These are phyloP conservation scores for Colletotrichum sojae DNA, from an alignment of 2,329 filamentous ascomycete genomes.

Conservation along the genomic window DNA sequence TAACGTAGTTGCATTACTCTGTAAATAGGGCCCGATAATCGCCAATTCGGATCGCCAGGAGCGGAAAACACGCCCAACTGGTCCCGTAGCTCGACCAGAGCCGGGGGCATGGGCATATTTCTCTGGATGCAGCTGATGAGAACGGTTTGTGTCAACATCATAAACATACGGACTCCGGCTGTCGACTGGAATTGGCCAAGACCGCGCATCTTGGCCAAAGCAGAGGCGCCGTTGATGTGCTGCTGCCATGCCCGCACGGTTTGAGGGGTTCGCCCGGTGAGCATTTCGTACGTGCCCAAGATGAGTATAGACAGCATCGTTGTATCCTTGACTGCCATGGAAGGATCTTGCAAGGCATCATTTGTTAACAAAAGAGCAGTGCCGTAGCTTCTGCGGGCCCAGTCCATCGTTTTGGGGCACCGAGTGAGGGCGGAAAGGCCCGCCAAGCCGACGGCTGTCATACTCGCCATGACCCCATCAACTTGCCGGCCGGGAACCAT, in stretches of 20 bases:
- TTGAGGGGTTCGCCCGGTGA: constrained; percentile 61
- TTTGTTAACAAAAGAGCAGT: constrained; percentile 67
- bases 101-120: constrained; percentile 62
- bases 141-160: constrained; percentile 66
- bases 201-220: constrained; percentile 65
- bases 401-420: constrained; percentile 58
- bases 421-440: constrained; percentile 63
- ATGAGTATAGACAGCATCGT: constrained; percentile 69
- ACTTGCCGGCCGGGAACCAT: constrained; percentile 49
- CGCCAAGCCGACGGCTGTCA: constrained; percentile 69
- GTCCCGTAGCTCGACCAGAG: constrained; percentile 61
- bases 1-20: constrained; percentile 62
- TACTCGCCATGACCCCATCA: constrained; percentile 65
- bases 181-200: constrained; percentile 60
- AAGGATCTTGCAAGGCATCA: constrained; percentile 61
- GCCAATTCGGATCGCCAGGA: constrained; percentile 57
- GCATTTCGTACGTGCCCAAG: constrained; percentile 68
- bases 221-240: constrained; percentile 67
- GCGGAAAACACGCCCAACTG: constrained; percentile 55
- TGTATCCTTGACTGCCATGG: constrained; percentile 60
- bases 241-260: constrained; percentile 67
- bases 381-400: constrained; percentile 65
- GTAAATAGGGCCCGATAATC: constrained; percentile 61
- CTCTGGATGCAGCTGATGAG: constrained; percentile 67
- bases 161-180: constrained; percentile 66